Base-by-base conservation (phyloP, 1,284 basidiomycete genomes). In the Microbotryum scabiosae region DNA sequence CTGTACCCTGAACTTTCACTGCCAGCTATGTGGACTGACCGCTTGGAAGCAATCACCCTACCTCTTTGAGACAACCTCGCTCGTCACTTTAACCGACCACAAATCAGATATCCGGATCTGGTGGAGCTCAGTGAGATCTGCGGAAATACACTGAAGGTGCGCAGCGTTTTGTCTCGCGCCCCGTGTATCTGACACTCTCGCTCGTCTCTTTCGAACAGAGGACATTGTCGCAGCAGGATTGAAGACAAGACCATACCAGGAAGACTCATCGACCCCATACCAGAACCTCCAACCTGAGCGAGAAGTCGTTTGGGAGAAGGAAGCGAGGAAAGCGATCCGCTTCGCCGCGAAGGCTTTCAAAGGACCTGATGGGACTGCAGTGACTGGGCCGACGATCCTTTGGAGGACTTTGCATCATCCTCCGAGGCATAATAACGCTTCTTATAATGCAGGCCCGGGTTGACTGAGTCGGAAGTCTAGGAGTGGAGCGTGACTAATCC, bases 41-140 rank as follows among this genome's bases (percentile, higher is more conserved):
- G 67, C 9, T 44, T 66, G 54, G 56, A 64, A n/a, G 50, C 52
- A 25, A 66, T 68, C 56, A 62, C 64, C 0, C 5, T 59, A 10
- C 64, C 67, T 2, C 53, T 68, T 10, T 57, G 66, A 12, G 41
- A 59, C 7, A 23, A 54, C 2, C 55, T 68, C n/a, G 67, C 67
- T 0, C 60, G 59, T 51, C 28, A 60, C 44, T 52, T 62, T 54
- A 51, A 59, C 32, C 61, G 67, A 1, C 64, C 67, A 4, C 54
- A 66, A 45, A 68, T 68, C 49, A 56, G 48, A 21, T 45, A 54
- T 2, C 67, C 67, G 0, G 67, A 68, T 36, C 54, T 68, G 16
- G 52, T 68, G 36, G 59, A 66, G 54, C 53, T 68, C 56, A 68
- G 64, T 68, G 67, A 64, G 67, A 68, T 26, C 46, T 68, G 30